Evolutionary conservation across 2,329 filamentous ascomycete species (phyloP).

Genomic region (Huntiella moniliformis): DNA sequence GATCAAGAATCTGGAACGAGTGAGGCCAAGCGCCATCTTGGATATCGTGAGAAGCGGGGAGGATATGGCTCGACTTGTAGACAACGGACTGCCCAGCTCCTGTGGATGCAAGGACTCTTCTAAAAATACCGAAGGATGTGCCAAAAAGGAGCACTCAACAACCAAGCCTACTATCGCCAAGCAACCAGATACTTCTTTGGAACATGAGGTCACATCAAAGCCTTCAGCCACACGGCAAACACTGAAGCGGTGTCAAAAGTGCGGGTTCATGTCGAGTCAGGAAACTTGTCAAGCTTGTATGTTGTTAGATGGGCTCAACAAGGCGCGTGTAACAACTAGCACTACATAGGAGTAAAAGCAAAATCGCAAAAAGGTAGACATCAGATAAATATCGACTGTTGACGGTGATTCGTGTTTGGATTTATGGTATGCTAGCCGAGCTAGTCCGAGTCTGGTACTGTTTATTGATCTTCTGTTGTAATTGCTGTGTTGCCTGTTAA

Average conservation of each 20-base stretch:
- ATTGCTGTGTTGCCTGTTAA: neutral
- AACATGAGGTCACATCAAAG: constrained; percentile 1
- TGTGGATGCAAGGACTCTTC: neutral
- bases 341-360: neutral
- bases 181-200: neutral
- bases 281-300: constrained; percentile 84
- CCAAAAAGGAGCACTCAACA: constrained; percentile 14
- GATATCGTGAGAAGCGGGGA: constrained; percentile 91
- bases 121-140: neutral
- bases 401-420: too few species aligned
- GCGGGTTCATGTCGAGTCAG: constrained; percentile 92
- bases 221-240: constrained; percentile 37
- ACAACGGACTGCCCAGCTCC: neutral
- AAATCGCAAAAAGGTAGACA: neutral
- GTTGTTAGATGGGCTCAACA: constrained; percentile 78
- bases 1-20: constrained; percentile 88
- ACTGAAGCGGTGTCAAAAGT: constrained; percentile 67
- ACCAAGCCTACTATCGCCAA: neutral
- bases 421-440: too few species aligned
- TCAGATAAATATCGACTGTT: too few species aligned
- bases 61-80: constrained; percentile 78
- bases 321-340: constrained; percentile 32
- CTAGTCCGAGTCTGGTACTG: too few species aligned
- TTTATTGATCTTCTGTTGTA: constrained; percentile 4
- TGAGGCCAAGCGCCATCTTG: constrained; percentile 81